phyloP scores from a whole-genome alignment of 2,329 filamentous ascomycete species.

The Graphilbum fragrans region DNA sequence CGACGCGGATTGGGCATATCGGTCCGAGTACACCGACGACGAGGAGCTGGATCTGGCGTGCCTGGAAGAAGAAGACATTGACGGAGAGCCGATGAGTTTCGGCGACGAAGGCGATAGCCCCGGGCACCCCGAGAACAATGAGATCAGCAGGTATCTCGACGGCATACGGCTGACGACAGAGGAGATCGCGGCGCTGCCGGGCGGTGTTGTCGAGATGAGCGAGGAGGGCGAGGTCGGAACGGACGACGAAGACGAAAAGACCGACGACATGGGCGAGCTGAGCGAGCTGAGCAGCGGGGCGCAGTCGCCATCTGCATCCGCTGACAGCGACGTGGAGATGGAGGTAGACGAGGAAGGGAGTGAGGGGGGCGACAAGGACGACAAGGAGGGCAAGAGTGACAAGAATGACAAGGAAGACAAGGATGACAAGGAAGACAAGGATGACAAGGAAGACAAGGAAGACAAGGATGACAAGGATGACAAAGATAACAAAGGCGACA shows the following conservation, averaged over 20 bases:
- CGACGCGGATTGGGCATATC: slow-evolving; percentile 10
- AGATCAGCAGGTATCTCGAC: slow-evolving; percentile 16
- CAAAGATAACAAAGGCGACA: background rate
- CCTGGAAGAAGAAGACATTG: slow-evolving; percentile 30
- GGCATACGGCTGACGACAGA: slow-evolving; percentile 23
- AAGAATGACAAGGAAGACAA: slow-evolving; percentile 2
- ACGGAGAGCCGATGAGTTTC: slow-evolving; percentile 32
- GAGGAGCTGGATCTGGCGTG: slow-evolving; percentile 35
- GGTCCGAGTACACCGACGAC: slow-evolving; percentile 14
- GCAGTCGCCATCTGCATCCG: no score
- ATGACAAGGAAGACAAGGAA: no score
- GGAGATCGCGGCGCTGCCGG: slow-evolving; percentile 12
- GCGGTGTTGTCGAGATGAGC: slow-evolving; percentile 8
- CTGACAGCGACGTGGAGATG: slow-evolving; percentile 6
- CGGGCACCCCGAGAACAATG: no score
- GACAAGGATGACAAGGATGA: background rate
- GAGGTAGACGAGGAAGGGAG: slow-evolving; percentile 10
- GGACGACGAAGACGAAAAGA: slow-evolving; percentile 8
- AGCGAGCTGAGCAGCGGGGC: background rate
- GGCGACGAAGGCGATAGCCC: slow-evolving; percentile 6
- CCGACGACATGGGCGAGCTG: slow-evolving; percentile 5
- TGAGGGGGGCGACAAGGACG: slow-evolving; percentile 7
- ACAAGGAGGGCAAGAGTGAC: background rate
- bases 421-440: background rate
- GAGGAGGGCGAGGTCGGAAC: slow-evolving; percentile 12